Evolutionary conservation across 2,329 filamentous ascomycete genomes (phyloP), one percentile per base, ranked within the genome.

Genomic region (Bimuria novae-zelandiae): DNA sequence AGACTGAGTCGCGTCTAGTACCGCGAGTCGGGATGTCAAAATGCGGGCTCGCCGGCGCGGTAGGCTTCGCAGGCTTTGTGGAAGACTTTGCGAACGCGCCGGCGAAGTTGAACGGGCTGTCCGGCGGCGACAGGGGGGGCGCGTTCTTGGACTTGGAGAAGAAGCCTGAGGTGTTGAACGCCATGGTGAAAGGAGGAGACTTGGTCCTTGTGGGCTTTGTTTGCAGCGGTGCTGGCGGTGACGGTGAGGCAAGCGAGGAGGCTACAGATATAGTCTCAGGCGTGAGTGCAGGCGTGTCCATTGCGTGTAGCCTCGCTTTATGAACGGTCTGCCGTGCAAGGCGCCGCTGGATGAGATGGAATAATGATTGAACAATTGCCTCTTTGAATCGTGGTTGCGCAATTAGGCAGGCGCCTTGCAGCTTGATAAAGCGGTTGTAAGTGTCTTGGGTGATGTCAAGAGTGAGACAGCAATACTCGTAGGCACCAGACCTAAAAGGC

Each of bases 261-360:
- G 8, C 21, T 5, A n/a, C 33, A 16, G 16, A n/a, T 16, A n/a
- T n/a, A n/a, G 30, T 46, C 43, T 35, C 43, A 6, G 43, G 43
- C 7, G 43, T 46, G 43, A 36, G 14, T 2, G 30, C 29, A 7
- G 43, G 43, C 43, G 43, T 46, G 43, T 46, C 43, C 43, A 46
- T 46, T 10, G 22, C 16, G 39, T 11, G 11, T 12, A 14, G 27
- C 16, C 19, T 7, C 16, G 25, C 4, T 8, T 27, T 10, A 16
- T 23, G 23, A 21, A 32, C 23, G 21, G 3, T 8, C 12, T 10
- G 10, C 17, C 22, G 12, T 17, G 37, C 12, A 29, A 3, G 12
- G 2, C 6, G 7, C 11, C 11, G 4, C 7, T 17, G 19, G 14
- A 27, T 8, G 27, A 22, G 16, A 33, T n/a, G n/a, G 8, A 3